Evolutionary conservation across 495 filamentous ascomycete species (phyloP), one percentile per base, ranked within the genome.

Genomic region (Penicillium odoratum): DNA sequence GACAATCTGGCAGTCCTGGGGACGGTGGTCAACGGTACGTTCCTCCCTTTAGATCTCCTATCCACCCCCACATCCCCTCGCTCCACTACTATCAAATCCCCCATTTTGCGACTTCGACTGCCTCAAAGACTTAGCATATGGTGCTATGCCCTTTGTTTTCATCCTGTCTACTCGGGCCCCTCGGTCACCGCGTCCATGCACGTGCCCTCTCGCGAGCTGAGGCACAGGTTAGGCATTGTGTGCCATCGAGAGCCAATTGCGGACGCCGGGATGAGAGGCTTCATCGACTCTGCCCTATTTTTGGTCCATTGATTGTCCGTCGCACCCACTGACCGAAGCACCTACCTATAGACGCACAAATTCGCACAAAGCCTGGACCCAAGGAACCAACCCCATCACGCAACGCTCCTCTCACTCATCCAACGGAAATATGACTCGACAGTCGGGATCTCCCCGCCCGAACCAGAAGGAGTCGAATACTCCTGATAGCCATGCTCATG

Each of bases 301-400:
- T 33, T 21, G 10, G 44, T 34, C 36, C 33, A 56, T 68, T 21
- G 50, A 65, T 45, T 30, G 38, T 61, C 34, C 45, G 49, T 57
- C 42, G 42, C 51, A 56, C 33, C 36, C 46, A 46, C 64, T 72
- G 50, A 63, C 61, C 26, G 50, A 55, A 54, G 25, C 55, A 60
- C 65, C 42, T 69, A 55, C 53, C 34, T 56, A 59, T 66, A 81
- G 80, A 60, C 79, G 75, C 56, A 76, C 74, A 57, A 79, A 76
- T 61, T 75, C 81, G 29, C 83, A 81, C 58, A 86, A 84, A 68
- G 84, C 82, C 57, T 88, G 86, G 86, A 76, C 77, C 45, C 78
- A 83, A 63, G 83, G 81, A 55, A 79, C 82, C 58, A 88, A 88
- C 65, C 84, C 86, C 31, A 82, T 88, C 66, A 88, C 81, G 15